These are phyloP conservation scores for Kwoniella botswanensis DNA, from an alignment of 768 basidiomycete genomes.

Conservation along the genomic window DNA sequence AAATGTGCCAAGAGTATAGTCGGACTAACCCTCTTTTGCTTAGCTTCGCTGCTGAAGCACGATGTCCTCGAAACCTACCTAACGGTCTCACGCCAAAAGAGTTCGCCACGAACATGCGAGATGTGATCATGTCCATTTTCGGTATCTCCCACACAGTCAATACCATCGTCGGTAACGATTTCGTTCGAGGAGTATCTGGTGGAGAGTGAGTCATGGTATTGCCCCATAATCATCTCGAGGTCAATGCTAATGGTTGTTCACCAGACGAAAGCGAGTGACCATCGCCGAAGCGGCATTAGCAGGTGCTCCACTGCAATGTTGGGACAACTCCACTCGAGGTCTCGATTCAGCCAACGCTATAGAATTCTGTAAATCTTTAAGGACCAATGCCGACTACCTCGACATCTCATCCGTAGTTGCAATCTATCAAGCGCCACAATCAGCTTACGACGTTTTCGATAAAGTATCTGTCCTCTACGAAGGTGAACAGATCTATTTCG, in stretches of 20 bases:
- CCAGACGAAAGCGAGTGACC: constrained; percentile 70
- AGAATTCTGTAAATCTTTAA: constrained; percentile 63
- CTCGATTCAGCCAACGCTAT: constrained; percentile 61
- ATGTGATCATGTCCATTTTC: constrained; percentile 71
- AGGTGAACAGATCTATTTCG: constrained; percentile 64
- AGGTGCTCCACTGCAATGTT: constrained; percentile 68
- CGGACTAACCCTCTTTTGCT: background rate
- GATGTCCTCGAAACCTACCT: constrained; percentile 58
- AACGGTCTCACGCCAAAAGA: constrained; percentile 57
- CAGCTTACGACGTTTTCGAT: constrained; percentile 62
- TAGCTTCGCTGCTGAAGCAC: constrained; percentile 47
- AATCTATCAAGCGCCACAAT: constrained; percentile 62
- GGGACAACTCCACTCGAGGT: constrained; percentile 68
- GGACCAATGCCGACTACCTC: constrained; percentile 60
- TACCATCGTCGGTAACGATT: constrained; percentile 77
- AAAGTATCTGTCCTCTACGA: constrained; percentile 63
- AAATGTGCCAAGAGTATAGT: background rate
- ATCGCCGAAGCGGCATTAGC: constrained; percentile 78
- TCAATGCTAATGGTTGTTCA: background rate
- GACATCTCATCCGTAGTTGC: constrained; percentile 61
- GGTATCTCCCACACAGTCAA: constrained; percentile 74
- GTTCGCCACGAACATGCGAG: constrained; percentile 60
- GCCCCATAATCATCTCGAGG: background rate
- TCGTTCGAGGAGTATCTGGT: constrained; percentile 65
- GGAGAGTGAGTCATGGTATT: constrained; percentile 56